A percentile compares a stretch with the other conserved stretches of the same genome.
Evolutionary conservation across 768 basidiomycete species (phyloP).

Genomic region (Punctularia strigosozonata): DNA sequence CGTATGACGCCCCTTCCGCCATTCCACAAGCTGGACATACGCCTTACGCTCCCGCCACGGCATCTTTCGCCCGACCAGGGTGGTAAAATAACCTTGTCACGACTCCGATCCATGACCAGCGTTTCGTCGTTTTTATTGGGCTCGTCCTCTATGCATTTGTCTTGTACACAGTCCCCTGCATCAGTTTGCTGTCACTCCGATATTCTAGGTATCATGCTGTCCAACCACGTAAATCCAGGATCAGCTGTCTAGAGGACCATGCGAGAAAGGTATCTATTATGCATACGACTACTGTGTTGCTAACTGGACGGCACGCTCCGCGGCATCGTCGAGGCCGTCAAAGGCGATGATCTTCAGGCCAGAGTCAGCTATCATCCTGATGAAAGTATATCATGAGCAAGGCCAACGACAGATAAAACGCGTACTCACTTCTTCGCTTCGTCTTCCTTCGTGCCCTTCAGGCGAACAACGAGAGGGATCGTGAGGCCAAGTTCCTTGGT

Average conservation of each 20-base stretch:
- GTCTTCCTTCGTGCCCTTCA: conserved; percentile 94
- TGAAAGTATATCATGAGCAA: neutral
- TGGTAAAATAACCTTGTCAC: conserved; percentile 28
- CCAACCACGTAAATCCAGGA: no score
- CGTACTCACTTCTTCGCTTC: conserved; percentile 85
- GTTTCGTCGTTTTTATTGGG: neutral
- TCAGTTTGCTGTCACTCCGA: neutral
- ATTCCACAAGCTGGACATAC: conserved; percentile 3
- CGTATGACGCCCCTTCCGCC: conserved; percentile 8
- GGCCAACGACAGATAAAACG: neutral
- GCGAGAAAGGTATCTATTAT: neutral
- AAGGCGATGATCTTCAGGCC: conserved; percentile 90
- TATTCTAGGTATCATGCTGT: neutral
- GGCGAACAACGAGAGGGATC: conserved; percentile 84
- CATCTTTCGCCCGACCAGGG: conserved; percentile 31
- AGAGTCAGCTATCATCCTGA: conserved; percentile 85
- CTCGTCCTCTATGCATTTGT: neutral
- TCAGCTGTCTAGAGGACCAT: neutral
- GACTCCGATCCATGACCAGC: neutral
- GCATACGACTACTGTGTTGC: conserved; percentile 21
- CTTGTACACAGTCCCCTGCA: neutral
- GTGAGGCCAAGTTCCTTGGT: conserved; percentile 80
- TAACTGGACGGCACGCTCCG: conserved; percentile 64
- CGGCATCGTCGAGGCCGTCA: conserved; percentile 89
- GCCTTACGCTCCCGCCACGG: conserved; percentile 23